A percentile compares a stretch with the other conserved stretches of the same genome.
Evolutionary conservation across 352 stramenopile species (phyloP).

Genomic region (Globisporangium middletonii): DNA sequence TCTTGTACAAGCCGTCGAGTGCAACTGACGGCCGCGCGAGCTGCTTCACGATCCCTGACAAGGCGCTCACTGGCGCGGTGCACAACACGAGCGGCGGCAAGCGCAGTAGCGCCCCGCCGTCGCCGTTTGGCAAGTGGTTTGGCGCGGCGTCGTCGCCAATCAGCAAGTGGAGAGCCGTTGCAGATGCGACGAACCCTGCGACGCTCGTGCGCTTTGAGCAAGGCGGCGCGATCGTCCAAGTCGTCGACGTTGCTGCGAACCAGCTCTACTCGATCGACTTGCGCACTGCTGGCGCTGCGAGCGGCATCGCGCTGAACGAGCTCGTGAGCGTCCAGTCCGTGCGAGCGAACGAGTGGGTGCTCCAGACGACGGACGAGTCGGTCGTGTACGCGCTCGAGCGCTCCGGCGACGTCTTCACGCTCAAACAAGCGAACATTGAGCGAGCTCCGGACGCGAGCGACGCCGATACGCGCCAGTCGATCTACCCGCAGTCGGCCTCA

Average conservation of each 20-base stretch:
- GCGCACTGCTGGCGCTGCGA: slow-evolving; percentile 6
- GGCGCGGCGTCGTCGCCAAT: slow-evolving; percentile 13
- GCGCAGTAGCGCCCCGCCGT: neutral
- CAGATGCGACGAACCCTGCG: slow-evolving; percentile 20
- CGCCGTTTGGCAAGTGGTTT: slow-evolving; percentile 48
- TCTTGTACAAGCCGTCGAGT: slow-evolving; percentile 36
- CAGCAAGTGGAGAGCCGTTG: slow-evolving; percentile 13
- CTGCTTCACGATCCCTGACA: slow-evolving; percentile 51
- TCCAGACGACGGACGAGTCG: slow-evolving; percentile 34
- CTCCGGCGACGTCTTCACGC: slow-evolving; percentile 18
- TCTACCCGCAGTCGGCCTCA: slow-evolving; percentile 15
- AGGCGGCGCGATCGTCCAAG: slow-evolving; percentile 46
- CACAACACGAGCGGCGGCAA: slow-evolving; percentile 13
- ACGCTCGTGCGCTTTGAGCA: slow-evolving; percentile 42
- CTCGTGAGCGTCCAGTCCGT: slow-evolving; percentile 36
- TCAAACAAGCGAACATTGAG: slow-evolving; percentile 22
- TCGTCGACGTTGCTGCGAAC: slow-evolving; percentile 36
- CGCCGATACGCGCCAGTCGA: slow-evolving; percentile 23
- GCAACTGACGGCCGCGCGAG: slow-evolving; percentile 35
- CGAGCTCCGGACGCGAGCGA: neutral
- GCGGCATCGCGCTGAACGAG: slow-evolving; percentile 6
- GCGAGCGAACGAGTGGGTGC: slow-evolving; percentile 35
- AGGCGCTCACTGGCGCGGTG: slow-evolving; percentile 36
- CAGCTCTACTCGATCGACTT: slow-evolving; percentile 50
- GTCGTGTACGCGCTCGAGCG: slow-evolving; percentile 28